Conservation (phyloP, 2,329 filamentous ascomycete species). For the Geosmithia morbida region DNA sequence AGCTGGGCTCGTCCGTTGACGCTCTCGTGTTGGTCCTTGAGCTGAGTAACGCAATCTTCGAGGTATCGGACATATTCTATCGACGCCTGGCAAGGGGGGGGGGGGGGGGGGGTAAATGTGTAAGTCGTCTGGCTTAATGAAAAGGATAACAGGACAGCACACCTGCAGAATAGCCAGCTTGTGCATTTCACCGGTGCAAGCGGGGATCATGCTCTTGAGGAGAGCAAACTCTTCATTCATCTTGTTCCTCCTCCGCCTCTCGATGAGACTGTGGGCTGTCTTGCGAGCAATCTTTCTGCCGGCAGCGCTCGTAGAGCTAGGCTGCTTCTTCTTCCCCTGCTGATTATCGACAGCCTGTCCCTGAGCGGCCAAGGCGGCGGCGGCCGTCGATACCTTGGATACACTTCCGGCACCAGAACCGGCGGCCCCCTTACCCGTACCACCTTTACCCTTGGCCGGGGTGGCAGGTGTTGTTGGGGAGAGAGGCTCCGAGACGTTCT, state of each 20-base stretch:
- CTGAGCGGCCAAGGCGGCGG: conserved; percentile 4
- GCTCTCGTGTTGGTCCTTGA: conserved; percentile 47
- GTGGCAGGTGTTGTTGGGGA: neutral
- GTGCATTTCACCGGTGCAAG: conserved; percentile 95
- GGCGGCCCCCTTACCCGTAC: neutral
- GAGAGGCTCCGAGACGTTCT: neutral
- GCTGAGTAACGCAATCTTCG: conserved; percentile 69
- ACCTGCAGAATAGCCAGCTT: conserved; percentile 93
- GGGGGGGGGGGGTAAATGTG: neutral
- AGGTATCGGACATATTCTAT: conserved; percentile 95
- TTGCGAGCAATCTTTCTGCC: conserved; percentile 93
- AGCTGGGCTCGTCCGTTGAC: conserved; percentile 13
- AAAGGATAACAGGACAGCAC: conserved; percentile 8
- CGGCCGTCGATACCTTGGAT: conserved; percentile 7
- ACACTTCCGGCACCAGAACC: neutral
- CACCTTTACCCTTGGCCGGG: conserved; percentile 4
- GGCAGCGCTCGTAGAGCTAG: conserved; percentile 62
- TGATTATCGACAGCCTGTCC: conserved; percentile 5
- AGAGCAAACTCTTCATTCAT: conserved; percentile 98
- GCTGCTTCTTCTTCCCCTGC: conserved; percentile 59
- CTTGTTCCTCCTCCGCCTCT: conserved; percentile 77
- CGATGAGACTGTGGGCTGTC: conserved; percentile 91
- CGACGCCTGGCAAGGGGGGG: conserved; percentile 48
- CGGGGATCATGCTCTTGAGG: conserved; percentile 88
- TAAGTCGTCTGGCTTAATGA: neutral